phyloP scores from a whole-genome alignment of 805 yeast genomes.

The Kodamaea jinghongensis region DNA sequence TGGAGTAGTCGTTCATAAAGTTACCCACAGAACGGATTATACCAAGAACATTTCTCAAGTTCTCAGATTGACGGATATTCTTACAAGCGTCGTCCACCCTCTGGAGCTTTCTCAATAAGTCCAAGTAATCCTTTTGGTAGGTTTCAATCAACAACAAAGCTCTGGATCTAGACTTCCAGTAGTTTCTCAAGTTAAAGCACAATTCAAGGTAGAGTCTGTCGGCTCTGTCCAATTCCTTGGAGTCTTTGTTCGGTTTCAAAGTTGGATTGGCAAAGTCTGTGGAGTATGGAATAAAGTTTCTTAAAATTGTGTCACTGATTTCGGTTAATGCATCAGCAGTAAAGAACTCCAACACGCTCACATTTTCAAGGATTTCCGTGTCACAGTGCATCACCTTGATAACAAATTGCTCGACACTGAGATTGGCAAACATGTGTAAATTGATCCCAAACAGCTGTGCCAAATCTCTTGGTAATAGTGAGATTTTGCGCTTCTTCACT shows the following conservation, averaged over 20 bases:
- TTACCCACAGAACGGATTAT: conserved; percentile 91
- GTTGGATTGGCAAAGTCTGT: conserved; percentile 58
- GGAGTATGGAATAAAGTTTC: conserved; percentile 77
- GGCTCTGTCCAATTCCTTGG: conserved; percentile 75
- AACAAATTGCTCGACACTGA: conserved; percentile 65
- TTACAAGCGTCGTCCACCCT: conserved; percentile 71
- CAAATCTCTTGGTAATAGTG: conserved; percentile 76
- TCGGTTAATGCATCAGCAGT: conserved; percentile 73
- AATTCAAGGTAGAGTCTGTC: conserved; percentile 83
- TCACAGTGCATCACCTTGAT: conserved; percentile 74
- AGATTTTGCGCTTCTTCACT: conserved; percentile 46
- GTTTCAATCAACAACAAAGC: conserved; percentile 69
- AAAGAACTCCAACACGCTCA: conserved; percentile 81
- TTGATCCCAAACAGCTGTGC: conserved; percentile 96
- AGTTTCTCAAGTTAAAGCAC: conserved; percentile 77
- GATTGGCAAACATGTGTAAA: conserved; percentile 67
- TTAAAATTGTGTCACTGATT: conserved; percentile 64
- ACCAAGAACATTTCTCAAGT: conserved; percentile 70
- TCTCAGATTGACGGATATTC: conserved; percentile 61
- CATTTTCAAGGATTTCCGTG: conserved; percentile 61
- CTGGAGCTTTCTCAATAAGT: conserved; percentile 63
- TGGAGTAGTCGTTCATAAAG: conserved; percentile 90
- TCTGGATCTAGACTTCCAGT: conserved; percentile 91
- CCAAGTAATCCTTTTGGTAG: conserved; percentile 76
- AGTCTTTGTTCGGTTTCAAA: conserved; percentile 57